These are phyloP conservation scores for Petasospora rhodanensis DNA, from an alignment of 1,139 yeast genomes.

Conservation along the genomic window DNA sequence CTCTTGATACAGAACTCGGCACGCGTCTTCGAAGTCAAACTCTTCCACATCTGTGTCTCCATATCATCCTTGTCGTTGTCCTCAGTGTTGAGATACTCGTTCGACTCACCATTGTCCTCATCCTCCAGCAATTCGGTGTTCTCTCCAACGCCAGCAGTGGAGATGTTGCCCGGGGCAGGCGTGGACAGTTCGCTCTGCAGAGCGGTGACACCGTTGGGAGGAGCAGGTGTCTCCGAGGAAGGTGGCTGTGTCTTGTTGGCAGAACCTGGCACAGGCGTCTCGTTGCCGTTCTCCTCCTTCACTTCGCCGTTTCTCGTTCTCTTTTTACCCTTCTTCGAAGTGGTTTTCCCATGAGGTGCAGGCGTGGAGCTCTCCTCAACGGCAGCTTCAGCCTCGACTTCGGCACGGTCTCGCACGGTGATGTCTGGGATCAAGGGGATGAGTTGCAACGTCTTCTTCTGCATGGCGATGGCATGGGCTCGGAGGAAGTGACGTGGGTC, in stretches of 20 bases:
- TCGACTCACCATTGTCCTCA: conserved; percentile 29
- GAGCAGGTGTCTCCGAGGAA: no score
- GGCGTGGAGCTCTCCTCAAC: conserved; percentile 26
- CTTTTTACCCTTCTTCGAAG: conserved; percentile 29
- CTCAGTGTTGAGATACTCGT: conserved; percentile 34
- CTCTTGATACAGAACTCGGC: conserved; percentile 72
- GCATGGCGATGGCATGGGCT: conserved; percentile 95
- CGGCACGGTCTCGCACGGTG: conserved; percentile 71
- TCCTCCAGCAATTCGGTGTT: conserved; percentile 27
- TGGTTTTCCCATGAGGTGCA: conserved; percentile 24
- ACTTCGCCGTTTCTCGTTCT: conserved; percentile 31
- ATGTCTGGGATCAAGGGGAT: conserved; percentile 88
- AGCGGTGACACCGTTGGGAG: background rate
- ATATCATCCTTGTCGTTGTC: conserved; percentile 59
- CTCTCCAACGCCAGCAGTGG: conserved; percentile 14
- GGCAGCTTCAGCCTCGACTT: conserved; percentile 80
- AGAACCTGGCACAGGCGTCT: conserved; percentile 3
- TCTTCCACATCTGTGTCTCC: conserved; percentile 78
- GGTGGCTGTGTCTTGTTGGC: no score
- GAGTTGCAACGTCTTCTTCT: conserved; percentile 71
- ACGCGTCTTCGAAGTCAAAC: conserved; percentile 71
- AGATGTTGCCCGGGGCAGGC: conserved; percentile 4
- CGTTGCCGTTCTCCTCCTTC: conserved; percentile 23
- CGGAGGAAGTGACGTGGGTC: conserved; percentile 92
- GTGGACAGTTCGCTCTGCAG: conserved; percentile 7